Evolutionary conservation across 257 asterid genomes (phyloP).

Genomic region (Vinca minor): DNA sequence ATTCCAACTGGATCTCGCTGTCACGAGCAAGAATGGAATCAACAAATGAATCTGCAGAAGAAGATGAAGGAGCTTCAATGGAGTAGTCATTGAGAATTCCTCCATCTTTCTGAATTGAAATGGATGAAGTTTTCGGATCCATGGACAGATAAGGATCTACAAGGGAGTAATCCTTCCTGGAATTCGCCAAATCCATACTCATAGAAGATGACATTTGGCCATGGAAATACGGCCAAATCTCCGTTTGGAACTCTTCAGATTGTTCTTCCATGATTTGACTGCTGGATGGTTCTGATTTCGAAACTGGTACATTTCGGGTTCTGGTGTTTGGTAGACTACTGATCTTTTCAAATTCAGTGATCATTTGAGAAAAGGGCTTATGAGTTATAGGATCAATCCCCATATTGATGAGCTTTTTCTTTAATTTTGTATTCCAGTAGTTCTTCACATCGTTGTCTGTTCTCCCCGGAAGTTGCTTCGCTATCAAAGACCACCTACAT

Average conservation of each 20-base stretch:
- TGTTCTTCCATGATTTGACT: background rate
- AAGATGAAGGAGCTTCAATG: no score
- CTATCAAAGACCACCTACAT: conserved; percentile 97
- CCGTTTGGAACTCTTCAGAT: no score
- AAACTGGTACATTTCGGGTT: conserved; percentile 14
- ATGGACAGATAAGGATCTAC: conserved; percentile 21
- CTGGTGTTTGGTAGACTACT: conserved; percentile 42
- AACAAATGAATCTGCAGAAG: no score
- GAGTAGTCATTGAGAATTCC: no score
- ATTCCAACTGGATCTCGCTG: conserved; percentile 52
- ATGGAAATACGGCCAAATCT: no score
- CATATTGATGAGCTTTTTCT: conserved; percentile 74
- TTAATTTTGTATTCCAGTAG: conserved; percentile 95
- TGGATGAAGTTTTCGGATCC: conserved; percentile 8
- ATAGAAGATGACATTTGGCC: no score
- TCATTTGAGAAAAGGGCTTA: conserved; percentile 87
- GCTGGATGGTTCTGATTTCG: no score
- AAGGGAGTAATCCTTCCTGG: conserved; percentile 36
- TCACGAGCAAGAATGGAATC: conserved; percentile 72
- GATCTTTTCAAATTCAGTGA: conserved; percentile 61
- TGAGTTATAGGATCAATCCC: conserved; percentile 97
- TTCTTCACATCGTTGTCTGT: conserved; percentile 95
- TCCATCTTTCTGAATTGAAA: no score
- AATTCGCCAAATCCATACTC: no score
- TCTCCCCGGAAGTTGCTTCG: conserved; percentile 74